These are phyloP conservation scores for Asclepias syriaca DNA, from an alignment of 257 asterid genomes.

Conservation along the genomic window DNA sequence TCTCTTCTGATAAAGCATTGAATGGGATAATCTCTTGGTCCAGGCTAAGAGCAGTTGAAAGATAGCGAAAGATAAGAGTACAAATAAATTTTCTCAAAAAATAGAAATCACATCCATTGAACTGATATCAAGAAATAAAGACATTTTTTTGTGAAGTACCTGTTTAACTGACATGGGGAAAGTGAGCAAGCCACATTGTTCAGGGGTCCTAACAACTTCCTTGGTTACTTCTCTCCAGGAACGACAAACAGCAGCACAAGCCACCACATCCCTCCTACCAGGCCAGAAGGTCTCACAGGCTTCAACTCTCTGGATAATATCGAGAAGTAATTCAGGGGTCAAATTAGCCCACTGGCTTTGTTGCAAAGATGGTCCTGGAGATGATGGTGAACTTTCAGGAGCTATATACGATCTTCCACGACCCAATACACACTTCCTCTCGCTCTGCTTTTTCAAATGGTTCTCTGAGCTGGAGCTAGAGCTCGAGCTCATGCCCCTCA, in stretches of 20 bases:
- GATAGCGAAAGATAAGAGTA: constrained; percentile 1
- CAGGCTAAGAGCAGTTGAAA: constrained; percentile 42
- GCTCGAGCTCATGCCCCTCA: constrained; percentile 25
- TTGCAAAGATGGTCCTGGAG: constrained; percentile 20
- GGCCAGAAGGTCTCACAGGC: constrained; percentile 55
- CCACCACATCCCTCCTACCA: constrained; percentile 45
- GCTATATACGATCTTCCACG: constrained; percentile 31
- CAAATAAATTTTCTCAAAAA: background rate
- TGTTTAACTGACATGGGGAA: constrained; percentile 72
- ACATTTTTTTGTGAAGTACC: constrained; percentile 24
- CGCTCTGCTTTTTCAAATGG: constrained; percentile 25
- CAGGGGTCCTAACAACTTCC: constrained; percentile 51
- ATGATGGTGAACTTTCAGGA: constrained; percentile 32
- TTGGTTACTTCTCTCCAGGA: constrained; percentile 59
- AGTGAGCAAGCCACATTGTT: constrained; percentile 65
- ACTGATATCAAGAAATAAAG: background rate
- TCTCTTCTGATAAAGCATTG: constrained; percentile 79
- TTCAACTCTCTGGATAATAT: constrained; percentile 48
- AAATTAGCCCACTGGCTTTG: constrained; percentile 50
- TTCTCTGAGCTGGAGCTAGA: constrained; percentile 22
- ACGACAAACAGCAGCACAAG: constrained; percentile 60
- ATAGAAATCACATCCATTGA: background rate
- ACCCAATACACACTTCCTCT: constrained; percentile 24
- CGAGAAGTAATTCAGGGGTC: constrained; percentile 56
- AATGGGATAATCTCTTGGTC: constrained; percentile 60